phyloP scores from a whole-genome alignment of 2,329 filamentous ascomycete genomes.

The Clarireedia paspali region DNA sequence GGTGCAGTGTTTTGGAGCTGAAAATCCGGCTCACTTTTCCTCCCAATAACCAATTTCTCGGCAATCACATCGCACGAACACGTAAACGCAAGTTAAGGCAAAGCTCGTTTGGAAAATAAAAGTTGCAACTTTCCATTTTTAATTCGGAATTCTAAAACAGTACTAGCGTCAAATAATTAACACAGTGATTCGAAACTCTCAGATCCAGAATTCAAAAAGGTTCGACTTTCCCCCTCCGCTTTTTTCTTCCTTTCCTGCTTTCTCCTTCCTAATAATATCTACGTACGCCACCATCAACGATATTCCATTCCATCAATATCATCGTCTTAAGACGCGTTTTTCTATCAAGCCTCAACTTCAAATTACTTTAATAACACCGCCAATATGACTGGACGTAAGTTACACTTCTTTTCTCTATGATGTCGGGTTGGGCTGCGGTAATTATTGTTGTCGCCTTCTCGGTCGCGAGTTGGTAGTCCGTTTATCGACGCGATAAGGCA shows the following conservation, averaged over 20 bases:
- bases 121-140: not conserved
- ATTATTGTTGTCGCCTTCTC: slow-evolving; percentile 54
- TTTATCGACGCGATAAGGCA: slow-evolving; percentile 6
- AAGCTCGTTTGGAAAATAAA: not conserved
- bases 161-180: slow-evolving; percentile 3
- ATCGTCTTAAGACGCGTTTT: slow-evolving; percentile 14
- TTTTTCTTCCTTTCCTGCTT: not conserved
- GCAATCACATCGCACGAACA: too few relatives aligned
- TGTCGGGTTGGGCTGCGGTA: slow-evolving; percentile 30
- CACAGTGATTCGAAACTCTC: not conserved
- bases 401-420: slow-evolving; percentile 40
- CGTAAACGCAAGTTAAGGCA: too few relatives aligned
- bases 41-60: too few relatives aligned
- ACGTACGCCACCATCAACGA: not conserved
- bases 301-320: slow-evolving; percentile 11
- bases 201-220: not conserved
- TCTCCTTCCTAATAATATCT: slow-evolving; percentile 4
- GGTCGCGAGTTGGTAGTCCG: not conserved
- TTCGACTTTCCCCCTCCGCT: not conserved
- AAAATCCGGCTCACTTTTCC: too few relatives aligned
- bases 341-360: slow-evolving; percentile 12
- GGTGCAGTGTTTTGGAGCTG: too few relatives aligned
- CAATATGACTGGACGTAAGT: slow-evolving; percentile 55
- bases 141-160: not conserved
- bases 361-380: slow-evolving; percentile 21